Evolutionary conservation across 495 filamentous ascomycete species (phyloP), one percentile per base, ranked within the genome.

Genomic region (Aspergillus avenaceus): DNA sequence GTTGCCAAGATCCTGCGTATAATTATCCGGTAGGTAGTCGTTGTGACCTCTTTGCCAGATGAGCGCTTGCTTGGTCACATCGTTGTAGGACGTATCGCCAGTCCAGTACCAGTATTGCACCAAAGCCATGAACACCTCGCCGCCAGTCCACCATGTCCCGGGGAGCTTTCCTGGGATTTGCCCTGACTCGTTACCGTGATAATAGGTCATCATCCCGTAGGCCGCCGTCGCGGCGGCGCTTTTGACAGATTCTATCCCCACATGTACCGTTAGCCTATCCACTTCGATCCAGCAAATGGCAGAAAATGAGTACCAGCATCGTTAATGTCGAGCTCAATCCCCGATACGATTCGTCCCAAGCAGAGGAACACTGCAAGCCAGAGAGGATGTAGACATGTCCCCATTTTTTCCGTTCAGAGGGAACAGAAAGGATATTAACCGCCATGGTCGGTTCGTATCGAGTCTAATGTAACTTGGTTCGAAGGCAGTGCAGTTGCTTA

Each of bases 41-140:
- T 78, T 56, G 50, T 81, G 60, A 19, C 86, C 87, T 32, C 81
- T 79, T 61, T 92, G 88, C 60, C 63, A 79, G 42, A 88, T 74
- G 72, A 92, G 71, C n/a, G 81, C 84, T 9, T 83, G 57, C 14
- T 70, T 77, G 14, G 80, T 68, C 22, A 84, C 61, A 23, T 80
- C 65, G 70, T 88, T 89, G 71, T 88, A 90, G 21, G 81, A 74
- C 26, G 60, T 62, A 62, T 91, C 88, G 27, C 84, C 85, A 8
- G 88, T 90, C 62, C 78, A 79, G 58, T 80, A 76, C 87, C 86
- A 90, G 62, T 91, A 92, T 55, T 91, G 84, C 41, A 91, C 80
- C 65, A 87, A 63, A 1, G 77, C 74, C 59, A 86, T 85, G 75
- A 85, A 90, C 70, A 88, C 82, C 41, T 83, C 84, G 43, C 86